A percentile compares a stretch with the other conserved stretches of the same genome.
Conservation (phyloP, 192 early-diverging fungal species). For the Lunasporangiospora selenospora region DNA sequence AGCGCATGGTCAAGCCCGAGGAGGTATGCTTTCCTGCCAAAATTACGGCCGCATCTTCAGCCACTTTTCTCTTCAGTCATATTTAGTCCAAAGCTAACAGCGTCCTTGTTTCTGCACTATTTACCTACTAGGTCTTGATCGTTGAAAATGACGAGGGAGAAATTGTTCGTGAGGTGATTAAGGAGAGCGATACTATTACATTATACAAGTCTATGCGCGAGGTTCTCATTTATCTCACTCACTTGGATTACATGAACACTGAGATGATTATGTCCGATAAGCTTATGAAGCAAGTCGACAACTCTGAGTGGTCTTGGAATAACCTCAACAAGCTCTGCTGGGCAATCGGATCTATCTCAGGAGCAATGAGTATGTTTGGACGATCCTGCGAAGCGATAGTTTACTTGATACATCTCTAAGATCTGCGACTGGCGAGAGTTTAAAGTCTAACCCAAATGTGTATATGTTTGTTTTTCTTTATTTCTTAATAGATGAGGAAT, state of each 20-base stretch:
- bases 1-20: slow-evolving; percentile 98
- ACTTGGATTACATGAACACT: slow-evolving; percentile 93
- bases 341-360: slow-evolving; percentile 99
- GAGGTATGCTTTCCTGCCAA: slow-evolving; percentile 65
- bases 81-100: no score
- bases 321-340: slow-evolving; percentile 99
- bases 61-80: not conserved
- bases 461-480: not conserved
- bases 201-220: slow-evolving; percentile 99
- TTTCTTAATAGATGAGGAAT: slow-evolving; percentile 76
- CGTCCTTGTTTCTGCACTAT: not conserved
- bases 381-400: no score
- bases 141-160: slow-evolving; percentile 99
- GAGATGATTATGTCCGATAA: slow-evolving; percentile 97
- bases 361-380: slow-evolving; percentile 93
- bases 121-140: slow-evolving; percentile 72
- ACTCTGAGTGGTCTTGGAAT: slow-evolving; percentile 97
- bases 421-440: no score
- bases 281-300: slow-evolving; percentile 92
- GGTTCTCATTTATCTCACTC: slow-evolving; percentile 96
- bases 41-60: not conserved
- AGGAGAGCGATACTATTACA: slow-evolving; percentile 98
- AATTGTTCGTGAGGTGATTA: slow-evolving; percentile 96
- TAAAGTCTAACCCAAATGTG: no score
- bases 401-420: no score